Evolutionary conservation across 768 basidiomycete species (phyloP).

Genomic region (Suillus bovinus): DNA sequence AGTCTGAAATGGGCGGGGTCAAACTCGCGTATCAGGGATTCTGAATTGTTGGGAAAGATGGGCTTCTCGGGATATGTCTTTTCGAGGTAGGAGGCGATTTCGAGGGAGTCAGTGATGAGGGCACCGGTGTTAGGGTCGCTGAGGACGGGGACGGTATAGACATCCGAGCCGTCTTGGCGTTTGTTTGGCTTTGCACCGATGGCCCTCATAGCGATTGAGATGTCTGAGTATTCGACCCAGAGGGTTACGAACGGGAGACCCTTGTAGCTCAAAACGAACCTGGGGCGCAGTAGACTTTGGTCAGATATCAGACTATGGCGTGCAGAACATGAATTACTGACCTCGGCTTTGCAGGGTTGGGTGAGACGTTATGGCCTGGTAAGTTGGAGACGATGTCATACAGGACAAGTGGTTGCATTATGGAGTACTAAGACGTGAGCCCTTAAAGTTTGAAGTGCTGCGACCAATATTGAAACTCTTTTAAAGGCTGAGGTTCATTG

Average conservation of each 20-base stretch:
- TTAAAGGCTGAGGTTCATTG: background rate
- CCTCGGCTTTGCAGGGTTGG: background rate
- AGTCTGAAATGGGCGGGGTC: background rate
- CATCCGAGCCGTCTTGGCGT: background rate
- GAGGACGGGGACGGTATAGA: background rate
- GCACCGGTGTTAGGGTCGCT: background rate
- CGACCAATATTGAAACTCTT: background rate
- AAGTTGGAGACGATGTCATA: background rate
- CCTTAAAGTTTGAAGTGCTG: background rate
- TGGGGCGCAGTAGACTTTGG: background rate
- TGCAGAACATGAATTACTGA: background rate
- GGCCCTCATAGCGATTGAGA: background rate
- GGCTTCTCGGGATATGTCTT: background rate
- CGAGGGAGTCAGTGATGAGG: background rate
- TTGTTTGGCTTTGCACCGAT: background rate
- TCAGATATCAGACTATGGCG: background rate
- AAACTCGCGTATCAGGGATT: background rate
- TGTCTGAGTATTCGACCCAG: background rate
- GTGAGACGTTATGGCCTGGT: background rate
- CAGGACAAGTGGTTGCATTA: background rate
- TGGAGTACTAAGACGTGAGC: background rate
- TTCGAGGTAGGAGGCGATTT: background rate
- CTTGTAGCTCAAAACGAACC: background rate
- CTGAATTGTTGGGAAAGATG: background rate
- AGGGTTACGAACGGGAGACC: background rate